These are phyloP conservation scores for Lasiosphaeris hirsuta DNA, from an alignment of 495 filamentous ascomycete species.

Conservation along the genomic window DNA sequence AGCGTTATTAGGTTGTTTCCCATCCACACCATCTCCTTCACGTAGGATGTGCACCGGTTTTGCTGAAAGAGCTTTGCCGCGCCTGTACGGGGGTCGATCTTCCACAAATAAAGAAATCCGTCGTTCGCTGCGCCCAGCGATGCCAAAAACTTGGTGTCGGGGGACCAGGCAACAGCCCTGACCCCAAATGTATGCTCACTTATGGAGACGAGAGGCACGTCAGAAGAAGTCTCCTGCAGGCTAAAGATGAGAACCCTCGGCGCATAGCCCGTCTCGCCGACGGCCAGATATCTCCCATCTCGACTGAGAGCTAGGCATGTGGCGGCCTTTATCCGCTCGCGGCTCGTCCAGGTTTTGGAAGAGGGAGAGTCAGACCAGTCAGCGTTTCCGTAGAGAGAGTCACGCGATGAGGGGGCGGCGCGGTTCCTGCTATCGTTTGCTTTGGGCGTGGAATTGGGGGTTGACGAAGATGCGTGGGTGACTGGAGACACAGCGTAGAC, in stretches of 20 bases:
- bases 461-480: constrained; percentile 33
- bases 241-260: constrained; percentile 89
- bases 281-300: constrained; percentile 83
- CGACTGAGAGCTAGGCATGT: constrained; percentile 91
- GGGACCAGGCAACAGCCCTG: constrained; percentile 81
- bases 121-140: constrained; percentile 86
- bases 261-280: constrained; percentile 94
- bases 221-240: constrained; percentile 70
- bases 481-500: constrained; percentile 47
- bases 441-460: constrained; percentile 62
- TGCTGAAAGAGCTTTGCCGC: constrained; percentile 82
- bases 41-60: constrained; percentile 85
- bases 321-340: constrained; percentile 90
- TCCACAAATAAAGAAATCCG: constrained; percentile 92
- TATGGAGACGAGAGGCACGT: constrained; percentile 79
- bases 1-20: constrained; percentile 60
- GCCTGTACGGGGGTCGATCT: constrained; percentile 76
- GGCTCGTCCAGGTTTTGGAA: constrained; percentile 71
- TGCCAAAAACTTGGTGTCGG: constrained; percentile 81
- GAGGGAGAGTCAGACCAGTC: constrained; percentile 59
- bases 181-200: constrained; percentile 91
- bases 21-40: constrained; percentile 86
- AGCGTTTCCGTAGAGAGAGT: constrained; percentile 45
- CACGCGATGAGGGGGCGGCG: constrained; percentile 51
- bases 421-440: constrained; percentile 62